Evolutionary conservation across 768 basidiomycete genomes (phyloP).

Genomic region (Panaeolus papilionaceus): DNA sequence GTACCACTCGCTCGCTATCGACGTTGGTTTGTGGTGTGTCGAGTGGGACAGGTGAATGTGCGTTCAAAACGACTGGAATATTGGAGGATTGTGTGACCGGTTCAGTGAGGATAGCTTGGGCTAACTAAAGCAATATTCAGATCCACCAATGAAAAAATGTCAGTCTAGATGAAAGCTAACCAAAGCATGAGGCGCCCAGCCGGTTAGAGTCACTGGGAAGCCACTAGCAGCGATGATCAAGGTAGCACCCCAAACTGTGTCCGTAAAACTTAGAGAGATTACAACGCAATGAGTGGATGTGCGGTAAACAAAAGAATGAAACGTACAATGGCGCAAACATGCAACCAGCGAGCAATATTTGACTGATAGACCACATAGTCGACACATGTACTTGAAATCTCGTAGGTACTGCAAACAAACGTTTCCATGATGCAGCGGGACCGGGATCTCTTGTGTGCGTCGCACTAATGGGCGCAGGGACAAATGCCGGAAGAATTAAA

Average conservation of each 20-base stretch:
- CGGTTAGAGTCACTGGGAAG: slow-evolving; percentile 90
- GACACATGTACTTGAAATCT: slow-evolving; percentile 64
- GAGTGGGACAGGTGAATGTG: slow-evolving; percentile 50
- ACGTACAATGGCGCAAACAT: slow-evolving; percentile 84
- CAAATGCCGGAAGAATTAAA: slow-evolving; percentile 75
- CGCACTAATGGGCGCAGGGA: slow-evolving; percentile 34
- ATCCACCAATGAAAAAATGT: background rate
- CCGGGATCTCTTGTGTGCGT: slow-evolving; percentile 12
- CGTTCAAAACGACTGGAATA: slow-evolving; percentile 36
- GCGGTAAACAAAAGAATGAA: background rate
- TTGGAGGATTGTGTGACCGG: slow-evolving; percentile 34
- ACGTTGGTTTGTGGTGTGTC: slow-evolving; percentile 33
- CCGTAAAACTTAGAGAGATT: slow-evolving; percentile 66
- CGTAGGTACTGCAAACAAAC: slow-evolving; percentile 42
- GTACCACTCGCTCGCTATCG: slow-evolving; percentile 36
- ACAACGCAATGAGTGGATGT: slow-evolving; percentile 14
- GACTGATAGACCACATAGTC: slow-evolving; percentile 80
- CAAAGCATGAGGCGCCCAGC: slow-evolving; percentile 93
- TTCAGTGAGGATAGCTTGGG: slow-evolving; percentile 83
- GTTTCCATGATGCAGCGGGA: slow-evolving; percentile 27
- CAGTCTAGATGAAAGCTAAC: slow-evolving; percentile 46
- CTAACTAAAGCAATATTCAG: slow-evolving; percentile 55
- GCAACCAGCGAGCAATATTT: slow-evolving; percentile 72
- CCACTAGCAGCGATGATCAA: slow-evolving; percentile 80
- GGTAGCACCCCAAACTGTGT: slow-evolving; percentile 73